Conservation (phyloP, 768 basidiomycete species). For the Xerocomus potaroensis region DNA sequence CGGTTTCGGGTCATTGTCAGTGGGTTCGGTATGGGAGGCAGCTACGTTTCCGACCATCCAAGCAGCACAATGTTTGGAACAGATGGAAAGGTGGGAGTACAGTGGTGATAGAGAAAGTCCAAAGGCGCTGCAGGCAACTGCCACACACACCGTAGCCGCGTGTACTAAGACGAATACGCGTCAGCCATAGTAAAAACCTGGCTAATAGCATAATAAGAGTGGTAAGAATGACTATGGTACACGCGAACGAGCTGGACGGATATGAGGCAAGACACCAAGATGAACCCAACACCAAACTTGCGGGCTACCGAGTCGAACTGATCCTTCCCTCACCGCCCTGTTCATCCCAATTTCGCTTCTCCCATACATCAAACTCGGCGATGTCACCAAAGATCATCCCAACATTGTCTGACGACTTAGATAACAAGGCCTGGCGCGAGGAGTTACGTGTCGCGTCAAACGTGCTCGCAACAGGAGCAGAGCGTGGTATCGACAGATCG, state of each 20-base stretch:
- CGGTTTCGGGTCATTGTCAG: conserved; percentile 9
- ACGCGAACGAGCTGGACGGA: conserved; percentile 2
- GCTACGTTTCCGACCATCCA: conserved; percentile 21
- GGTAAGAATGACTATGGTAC: conserved; percentile 13
- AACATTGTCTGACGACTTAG: background rate
- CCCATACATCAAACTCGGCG: conserved; percentile 32
- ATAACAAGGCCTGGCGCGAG: conserved; percentile 2
- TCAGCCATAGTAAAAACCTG: conserved; percentile 8
- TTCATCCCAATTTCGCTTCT: conserved; percentile 49
- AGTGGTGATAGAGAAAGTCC: conserved; percentile 8
- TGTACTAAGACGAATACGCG: too few relatives aligned
- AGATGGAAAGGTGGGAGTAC: conserved; percentile 8
- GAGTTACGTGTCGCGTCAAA: conserved; percentile 18
- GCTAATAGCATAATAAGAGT: conserved; percentile 1
- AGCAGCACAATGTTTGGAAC: too few relatives aligned
- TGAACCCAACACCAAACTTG: too few relatives aligned
- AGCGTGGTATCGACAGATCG: conserved; percentile 28
- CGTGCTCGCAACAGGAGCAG: conserved; percentile 35
- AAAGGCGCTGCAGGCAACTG: conserved; percentile 7
- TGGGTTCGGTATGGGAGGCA: conserved; percentile 9
- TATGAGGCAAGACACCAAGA: too few relatives aligned
- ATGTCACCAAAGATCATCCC: background rate
- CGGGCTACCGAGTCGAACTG: too few relatives aligned
- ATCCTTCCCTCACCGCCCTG: too few relatives aligned
- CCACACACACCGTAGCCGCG: conserved; percentile 27